phyloP scores from a whole-genome alignment of 495 filamentous ascomycete species.

The Xylaria sp. region DNA sequence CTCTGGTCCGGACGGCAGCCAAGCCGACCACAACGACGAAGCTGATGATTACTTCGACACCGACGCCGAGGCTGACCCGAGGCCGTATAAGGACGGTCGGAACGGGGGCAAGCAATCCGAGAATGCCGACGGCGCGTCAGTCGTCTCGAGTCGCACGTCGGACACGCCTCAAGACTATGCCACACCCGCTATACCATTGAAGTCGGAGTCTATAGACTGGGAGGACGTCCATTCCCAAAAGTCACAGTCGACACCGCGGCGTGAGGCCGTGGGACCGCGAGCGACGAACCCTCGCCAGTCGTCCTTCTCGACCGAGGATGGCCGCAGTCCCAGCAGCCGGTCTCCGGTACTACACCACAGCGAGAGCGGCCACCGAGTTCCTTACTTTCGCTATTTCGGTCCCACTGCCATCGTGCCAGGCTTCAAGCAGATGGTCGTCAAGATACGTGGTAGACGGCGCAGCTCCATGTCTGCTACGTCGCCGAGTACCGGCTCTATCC shows the following conservation, averaged over 20 bases:
- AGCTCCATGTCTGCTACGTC: conserved; percentile 56
- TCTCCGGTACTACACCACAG: conserved; percentile 51
- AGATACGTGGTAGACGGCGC: conserved; percentile 61
- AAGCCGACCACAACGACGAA: conserved; percentile 39
- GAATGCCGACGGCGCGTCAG: conserved; percentile 31
- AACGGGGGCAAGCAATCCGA: conserved; percentile 34
- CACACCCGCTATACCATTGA: conserved; percentile 33
- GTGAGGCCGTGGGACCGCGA: conserved; percentile 31
- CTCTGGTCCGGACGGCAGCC: conserved; percentile 25
- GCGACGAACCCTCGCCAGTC: conserved; percentile 38
- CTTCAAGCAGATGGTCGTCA: conserved; percentile 91
- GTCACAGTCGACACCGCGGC: conserved; percentile 40
- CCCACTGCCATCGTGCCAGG: conserved; percentile 89
- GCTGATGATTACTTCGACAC: conserved; percentile 40
- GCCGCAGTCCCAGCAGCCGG: conserved; percentile 48
- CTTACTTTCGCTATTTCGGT: conserved; percentile 88
- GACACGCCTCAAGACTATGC: conserved; percentile 36
- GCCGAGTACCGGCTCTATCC: conserved; percentile 40
- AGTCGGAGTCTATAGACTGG: conserved; percentile 41
- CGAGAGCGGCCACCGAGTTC: conserved; percentile 69
- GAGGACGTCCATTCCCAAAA: conserved; percentile 40
- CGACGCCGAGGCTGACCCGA: conserved; percentile 44
- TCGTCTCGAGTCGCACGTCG: conserved; percentile 31
- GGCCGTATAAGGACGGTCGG: conserved; percentile 40
- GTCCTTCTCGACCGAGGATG: conserved; percentile 51